These are phyloP conservation scores for Golovinomyces cichoracearum DNA, from an alignment of 2,329 filamentous ascomycete genomes.

Conservation along the genomic window DNA sequence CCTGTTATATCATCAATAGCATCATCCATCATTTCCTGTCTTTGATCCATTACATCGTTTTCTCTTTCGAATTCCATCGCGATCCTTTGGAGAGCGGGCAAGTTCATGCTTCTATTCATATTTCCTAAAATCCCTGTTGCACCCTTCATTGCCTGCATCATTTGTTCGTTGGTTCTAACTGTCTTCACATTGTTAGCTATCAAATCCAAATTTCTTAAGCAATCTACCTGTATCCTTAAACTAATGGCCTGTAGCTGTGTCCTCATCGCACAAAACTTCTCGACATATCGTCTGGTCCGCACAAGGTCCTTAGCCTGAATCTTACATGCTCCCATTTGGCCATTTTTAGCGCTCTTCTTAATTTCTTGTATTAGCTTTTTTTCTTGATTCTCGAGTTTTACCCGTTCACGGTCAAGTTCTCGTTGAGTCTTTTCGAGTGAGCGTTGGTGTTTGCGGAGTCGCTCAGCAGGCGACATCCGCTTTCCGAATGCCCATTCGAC, in stretches of 20 bases:
- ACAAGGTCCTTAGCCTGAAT: conserved; percentile 96
- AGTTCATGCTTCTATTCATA: conserved; percentile 97
- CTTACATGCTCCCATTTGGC: conserved; percentile 93
- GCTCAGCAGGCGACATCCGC: conserved; percentile 90
- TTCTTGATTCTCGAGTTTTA: conserved; percentile 95
- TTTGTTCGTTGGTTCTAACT: conserved; percentile 92
- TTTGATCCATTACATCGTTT: conserved; percentile 97
- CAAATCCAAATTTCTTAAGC: not conserved
- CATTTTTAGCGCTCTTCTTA: conserved; percentile 94
- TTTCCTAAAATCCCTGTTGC: conserved; percentile 75
- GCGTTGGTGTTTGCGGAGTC: conserved; percentile 77
- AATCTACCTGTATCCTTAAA: conserved; percentile 58
- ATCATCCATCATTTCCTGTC: conserved; percentile 99
- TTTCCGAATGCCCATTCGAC: conserved; percentile 98
- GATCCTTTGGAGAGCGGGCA: conserved; percentile 81
- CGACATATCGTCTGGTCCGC: conserved; percentile 74
- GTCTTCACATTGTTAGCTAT: conserved; percentile 30
- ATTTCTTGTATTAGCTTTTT: conserved; percentile 91
- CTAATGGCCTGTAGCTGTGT: conserved; percentile 93
- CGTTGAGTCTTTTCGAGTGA: conserved; percentile 93
- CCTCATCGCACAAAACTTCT: conserved; percentile 97
- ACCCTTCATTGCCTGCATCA: conserved; percentile 99
- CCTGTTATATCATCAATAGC: conserved; percentile 94
- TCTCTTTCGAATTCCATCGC: conserved; percentile 98
- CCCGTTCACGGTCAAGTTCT: conserved; percentile 78